A percentile compares a stretch with the other conserved stretches of the same genome.
phyloP scores from a whole-genome alignment of 2,329 filamentous ascomycete genomes.

The Trichoderma koningiopsis region DNA sequence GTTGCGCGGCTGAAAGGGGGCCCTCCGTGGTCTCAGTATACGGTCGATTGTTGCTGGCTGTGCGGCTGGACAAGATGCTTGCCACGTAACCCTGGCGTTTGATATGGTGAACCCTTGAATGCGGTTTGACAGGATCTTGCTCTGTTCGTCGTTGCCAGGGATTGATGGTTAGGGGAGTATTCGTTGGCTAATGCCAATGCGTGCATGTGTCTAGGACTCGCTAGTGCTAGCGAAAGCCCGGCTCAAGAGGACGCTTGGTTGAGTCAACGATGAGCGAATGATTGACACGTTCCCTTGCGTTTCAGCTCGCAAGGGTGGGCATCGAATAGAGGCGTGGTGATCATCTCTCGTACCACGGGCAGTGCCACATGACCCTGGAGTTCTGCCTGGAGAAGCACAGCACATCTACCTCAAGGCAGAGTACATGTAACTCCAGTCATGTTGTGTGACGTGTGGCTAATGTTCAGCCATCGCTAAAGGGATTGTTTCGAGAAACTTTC shows the following conservation, averaged over 20 bases:
- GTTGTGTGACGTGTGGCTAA: background rate
- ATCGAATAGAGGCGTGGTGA: background rate
- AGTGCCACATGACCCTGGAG: slow-evolving; percentile 7
- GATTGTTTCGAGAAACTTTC: background rate
- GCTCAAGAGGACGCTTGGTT: slow-evolving; percentile 11
- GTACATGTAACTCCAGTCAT: too few species aligned
- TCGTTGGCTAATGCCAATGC: slow-evolving; percentile 8
- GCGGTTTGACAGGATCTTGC: background rate
- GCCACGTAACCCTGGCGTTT: slow-evolving; percentile 14
- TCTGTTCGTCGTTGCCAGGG: background rate
- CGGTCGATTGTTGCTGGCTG: background rate
- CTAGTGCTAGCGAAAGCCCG: background rate
- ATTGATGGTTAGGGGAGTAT: background rate
- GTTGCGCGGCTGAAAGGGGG: background rate
- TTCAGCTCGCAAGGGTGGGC: slow-evolving; percentile 12
- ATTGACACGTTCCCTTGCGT: slow-evolving; percentile 17
- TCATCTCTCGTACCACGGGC: background rate
- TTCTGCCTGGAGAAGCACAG: background rate
- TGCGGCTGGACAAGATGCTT: slow-evolving; percentile 6
- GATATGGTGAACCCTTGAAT: background rate
- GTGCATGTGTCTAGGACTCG: background rate
- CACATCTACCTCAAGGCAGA: too few species aligned
- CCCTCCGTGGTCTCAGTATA: too few species aligned
- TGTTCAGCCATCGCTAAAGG: background rate
- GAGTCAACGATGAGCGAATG: slow-evolving; percentile 16